These are phyloP conservation scores for Pseudogymnoascus sp. DNA, from an alignment of 2,329 filamentous ascomycete species.

Conservation along the genomic window DNA sequence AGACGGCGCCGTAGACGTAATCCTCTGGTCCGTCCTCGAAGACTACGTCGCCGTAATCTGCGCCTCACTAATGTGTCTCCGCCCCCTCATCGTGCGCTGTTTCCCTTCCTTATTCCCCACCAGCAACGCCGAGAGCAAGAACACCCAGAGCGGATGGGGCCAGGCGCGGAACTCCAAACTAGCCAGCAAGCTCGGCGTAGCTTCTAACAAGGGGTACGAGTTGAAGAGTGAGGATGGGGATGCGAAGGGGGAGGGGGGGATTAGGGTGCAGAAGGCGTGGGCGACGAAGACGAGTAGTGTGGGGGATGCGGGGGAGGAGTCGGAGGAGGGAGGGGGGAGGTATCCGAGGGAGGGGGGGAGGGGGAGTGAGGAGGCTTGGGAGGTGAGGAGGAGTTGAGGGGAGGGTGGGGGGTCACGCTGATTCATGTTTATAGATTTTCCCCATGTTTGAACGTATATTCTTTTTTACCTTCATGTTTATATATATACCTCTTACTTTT, in stretches of 20 bases:
- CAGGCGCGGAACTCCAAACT: not conserved
- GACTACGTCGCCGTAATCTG: constrained; percentile 32
- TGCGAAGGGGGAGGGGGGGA: not conserved
- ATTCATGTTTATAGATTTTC: constrained; percentile 1
- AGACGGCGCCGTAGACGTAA: constrained; percentile 26
- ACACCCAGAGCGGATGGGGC: not conserved
- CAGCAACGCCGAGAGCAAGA: not conserved
- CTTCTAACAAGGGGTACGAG: not conserved
- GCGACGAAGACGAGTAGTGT: not conserved
- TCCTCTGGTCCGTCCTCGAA: constrained; percentile 29
- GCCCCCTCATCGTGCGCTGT: constrained; percentile 27
- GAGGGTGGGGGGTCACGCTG: not conserved
- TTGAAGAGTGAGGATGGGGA: not conserved
- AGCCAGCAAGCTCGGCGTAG: not conserved
- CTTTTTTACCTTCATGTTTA: not conserved
- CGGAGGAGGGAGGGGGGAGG: not conserved
- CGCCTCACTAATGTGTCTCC: constrained; percentile 34
- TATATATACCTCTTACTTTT: not conserved
- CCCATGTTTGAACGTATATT: not conserved
- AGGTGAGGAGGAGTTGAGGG: not conserved
- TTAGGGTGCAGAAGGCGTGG: not conserved
- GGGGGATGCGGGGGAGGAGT: not conserved
- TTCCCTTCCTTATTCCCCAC: not conserved
- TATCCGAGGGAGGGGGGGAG: not conserved
- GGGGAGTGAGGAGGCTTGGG: not conserved